These are phyloP conservation scores for Chrysosporium queenslandicum DNA, from an alignment of 2,329 filamentous ascomycete species.

Conservation along the genomic window DNA sequence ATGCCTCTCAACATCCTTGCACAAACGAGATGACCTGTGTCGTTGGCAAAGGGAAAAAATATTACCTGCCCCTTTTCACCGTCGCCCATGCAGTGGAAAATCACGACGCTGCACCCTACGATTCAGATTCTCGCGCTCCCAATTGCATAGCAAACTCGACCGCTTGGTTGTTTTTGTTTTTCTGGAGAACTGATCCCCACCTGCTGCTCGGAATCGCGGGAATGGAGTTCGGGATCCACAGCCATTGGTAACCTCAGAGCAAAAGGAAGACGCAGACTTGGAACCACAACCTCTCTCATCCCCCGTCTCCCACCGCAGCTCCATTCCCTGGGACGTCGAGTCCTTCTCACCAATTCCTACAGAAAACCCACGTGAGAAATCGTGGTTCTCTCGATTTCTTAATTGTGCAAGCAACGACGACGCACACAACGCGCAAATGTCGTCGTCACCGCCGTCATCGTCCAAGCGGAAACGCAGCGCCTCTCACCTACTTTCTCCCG, in stretches of 20 bases:
- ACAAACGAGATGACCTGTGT: not conserved
- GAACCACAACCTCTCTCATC: not conserved
- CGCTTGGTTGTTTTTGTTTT: not conserved
- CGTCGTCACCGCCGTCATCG: conserved; percentile 55
- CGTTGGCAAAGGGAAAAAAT: not conserved
- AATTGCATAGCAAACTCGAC: too few relatives aligned
- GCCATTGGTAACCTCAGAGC: not conserved
- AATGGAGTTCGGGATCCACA: conserved; percentile 7
- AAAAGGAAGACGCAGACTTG: not conserved
- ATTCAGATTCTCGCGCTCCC: too few relatives aligned
- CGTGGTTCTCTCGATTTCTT: too few relatives aligned
- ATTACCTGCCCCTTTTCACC: not conserved
- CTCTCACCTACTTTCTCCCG: conserved; percentile 32
- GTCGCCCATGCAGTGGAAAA: not conserved
- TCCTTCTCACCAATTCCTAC: not conserved
- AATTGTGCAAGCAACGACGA: too few relatives aligned
- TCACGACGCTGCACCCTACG: not conserved
- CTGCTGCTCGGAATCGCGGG: not conserved
- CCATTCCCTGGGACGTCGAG: too few relatives aligned
- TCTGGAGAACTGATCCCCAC: not conserved
- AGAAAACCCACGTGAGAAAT: too few relatives aligned
- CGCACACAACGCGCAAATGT: too few relatives aligned
- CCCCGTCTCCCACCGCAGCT: too few relatives aligned
- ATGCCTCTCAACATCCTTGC: not conserved
- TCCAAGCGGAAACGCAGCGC: conserved; percentile 70